Percentiles rank a stretch among this genome's conserved stretches.
These are phyloP conservation scores for Vanrija sp. DNA, from an alignment of 1,284 basidiomycete genomes.

Conservation along the genomic window DNA sequence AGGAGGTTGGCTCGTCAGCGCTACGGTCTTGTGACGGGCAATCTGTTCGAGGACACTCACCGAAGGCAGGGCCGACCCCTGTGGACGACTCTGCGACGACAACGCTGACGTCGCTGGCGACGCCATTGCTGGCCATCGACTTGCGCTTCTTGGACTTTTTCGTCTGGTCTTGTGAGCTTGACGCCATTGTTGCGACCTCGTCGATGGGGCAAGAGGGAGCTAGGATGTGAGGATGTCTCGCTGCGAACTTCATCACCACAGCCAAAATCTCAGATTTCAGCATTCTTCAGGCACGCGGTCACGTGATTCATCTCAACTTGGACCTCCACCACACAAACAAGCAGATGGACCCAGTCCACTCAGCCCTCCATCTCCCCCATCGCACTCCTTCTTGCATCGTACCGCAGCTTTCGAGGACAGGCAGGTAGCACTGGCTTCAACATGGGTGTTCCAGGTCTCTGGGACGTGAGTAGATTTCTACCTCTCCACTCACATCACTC, in stretches of 20 bases:
- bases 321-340: background rate
- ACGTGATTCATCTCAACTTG: no score
- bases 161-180: background rate
- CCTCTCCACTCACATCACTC: background rate
- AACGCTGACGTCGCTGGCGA: conserved; percentile 14
- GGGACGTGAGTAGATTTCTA: conserved; percentile 43
- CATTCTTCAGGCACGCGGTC: no score
- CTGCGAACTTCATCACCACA: no score
- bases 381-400: background rate
- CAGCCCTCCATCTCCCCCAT: background rate
- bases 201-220: no score
- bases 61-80: conserved; percentile 65
- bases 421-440: background rate
- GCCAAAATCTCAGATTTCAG: no score
- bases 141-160: conserved; percentile 37
- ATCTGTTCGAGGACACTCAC: conserved; percentile 51
- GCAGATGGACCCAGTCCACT: no score
- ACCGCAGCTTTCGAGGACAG: background rate
- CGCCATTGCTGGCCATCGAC: conserved; percentile 16
- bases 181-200: no score
- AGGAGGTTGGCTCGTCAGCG: background rate
- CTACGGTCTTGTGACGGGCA: background rate
- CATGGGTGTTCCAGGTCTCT: conserved; percentile 50
- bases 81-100: conserved; percentile 46
- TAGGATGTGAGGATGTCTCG: no score